These are phyloP conservation scores for Mortierella sp. DNA, from an alignment of 371 early-diverging fungal species.

Conservation along the genomic window DNA sequence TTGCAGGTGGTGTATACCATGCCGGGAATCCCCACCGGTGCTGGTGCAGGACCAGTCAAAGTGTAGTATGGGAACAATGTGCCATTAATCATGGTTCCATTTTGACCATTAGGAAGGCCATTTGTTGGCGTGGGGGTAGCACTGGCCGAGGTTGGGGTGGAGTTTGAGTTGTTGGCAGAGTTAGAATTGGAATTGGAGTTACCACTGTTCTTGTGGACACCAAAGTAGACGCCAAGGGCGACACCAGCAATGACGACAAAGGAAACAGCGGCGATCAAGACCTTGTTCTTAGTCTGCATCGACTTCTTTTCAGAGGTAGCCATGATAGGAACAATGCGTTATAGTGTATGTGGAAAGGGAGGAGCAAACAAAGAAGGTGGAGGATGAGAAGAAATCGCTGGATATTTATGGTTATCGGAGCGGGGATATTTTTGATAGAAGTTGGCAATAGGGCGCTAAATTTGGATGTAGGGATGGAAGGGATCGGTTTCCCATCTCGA, in stretches of 20 bases:
- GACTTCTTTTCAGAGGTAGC: conserved; percentile 41
- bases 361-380: background rate
- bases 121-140: conserved; percentile 14
- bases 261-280: conserved; percentile 47
- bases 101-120: conserved; percentile 14
- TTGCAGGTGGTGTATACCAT: conserved; percentile 50
- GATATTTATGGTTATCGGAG: background rate
- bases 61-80: conserved; percentile 48
- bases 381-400: background rate
- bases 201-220: conserved; percentile 33
- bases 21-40: conserved; percentile 35
- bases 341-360: background rate
- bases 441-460: background rate
- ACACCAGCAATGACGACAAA: conserved; percentile 36
- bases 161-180: background rate
- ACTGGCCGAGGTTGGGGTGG: background rate
- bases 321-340: conserved; percentile 18
- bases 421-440: too few species aligned
- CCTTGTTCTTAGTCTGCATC: conserved; percentile 58
- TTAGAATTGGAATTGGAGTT: conserved; percentile 8
- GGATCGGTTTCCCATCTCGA: too few species aligned
- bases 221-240: conserved; percentile 48
- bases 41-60: conserved; percentile 31
- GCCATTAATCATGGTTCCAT: conserved; percentile 56
- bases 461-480: background rate